Percentiles rank a stretch among this genome's conserved stretches.
Evolutionary conservation across 306 rosid species (phyloP).

Genomic region (Astragalus glycyphyllos): DNA sequence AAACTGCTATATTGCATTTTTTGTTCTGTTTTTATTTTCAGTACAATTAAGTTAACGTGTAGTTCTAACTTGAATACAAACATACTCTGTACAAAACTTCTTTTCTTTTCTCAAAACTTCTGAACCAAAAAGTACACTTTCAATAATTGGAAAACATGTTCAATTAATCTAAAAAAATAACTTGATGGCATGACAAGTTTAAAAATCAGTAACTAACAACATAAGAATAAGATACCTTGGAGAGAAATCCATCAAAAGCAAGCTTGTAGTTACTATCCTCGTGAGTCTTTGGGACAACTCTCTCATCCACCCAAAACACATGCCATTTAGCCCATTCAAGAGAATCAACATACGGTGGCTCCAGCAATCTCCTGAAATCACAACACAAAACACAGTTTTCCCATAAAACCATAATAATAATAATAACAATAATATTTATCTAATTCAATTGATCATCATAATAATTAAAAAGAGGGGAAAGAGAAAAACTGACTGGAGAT

Average conservation of each 20-base stretch:
- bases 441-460: not conserved
- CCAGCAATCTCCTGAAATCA: slow-evolving; percentile 72
- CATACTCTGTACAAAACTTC: not conserved
- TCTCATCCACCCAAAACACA: slow-evolving; percentile 92
- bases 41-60: not conserved
- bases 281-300: slow-evolving; percentile 93
- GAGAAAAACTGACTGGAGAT: slow-evolving; percentile 54
- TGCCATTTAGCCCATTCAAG: slow-evolving; percentile 93
- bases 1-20: not conserved
- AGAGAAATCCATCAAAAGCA: slow-evolving; percentile 85
- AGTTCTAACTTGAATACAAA: too few relatives aligned
- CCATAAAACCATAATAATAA: not conserved
- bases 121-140: not conserved
- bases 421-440: not conserved
- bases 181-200: not conserved
- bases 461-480: not conserved
- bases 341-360: slow-evolving; percentile 67
- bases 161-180: slow-evolving; percentile 26
- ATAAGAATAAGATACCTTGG: slow-evolving; percentile 59
- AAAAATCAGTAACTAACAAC: slow-evolving; percentile 9
- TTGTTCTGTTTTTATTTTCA: not conserved
- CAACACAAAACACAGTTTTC: slow-evolving; percentile 13
- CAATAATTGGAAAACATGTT: slow-evolving; percentile 11
- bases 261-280: slow-evolving; percentile 94
- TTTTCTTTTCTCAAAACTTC: not conserved